Evolutionary conservation across 2,329 filamentous ascomycete genomes (phyloP), one percentile per base, ranked within the genome.

Genomic region (Ophiocordyceps unilateralis): DNA sequence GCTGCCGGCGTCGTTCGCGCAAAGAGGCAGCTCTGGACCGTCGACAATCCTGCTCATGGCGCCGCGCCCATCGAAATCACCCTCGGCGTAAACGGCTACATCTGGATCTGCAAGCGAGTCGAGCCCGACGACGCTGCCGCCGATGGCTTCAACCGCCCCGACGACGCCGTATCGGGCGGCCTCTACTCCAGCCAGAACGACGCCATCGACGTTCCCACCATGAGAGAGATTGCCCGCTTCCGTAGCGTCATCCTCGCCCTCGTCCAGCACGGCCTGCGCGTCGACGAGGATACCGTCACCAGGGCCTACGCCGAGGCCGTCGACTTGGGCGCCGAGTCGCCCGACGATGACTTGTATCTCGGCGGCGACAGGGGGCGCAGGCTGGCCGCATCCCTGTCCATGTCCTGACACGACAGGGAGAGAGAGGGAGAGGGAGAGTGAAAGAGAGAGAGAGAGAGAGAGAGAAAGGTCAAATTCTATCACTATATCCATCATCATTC

Each of bases 131-230:
- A 62, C 5, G 58, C 61, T 36, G 58, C 61, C 37, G 56, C 61
- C 34, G 64, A 71, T 38, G 64, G 66, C n/a, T 58, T 61, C n/a
- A 64, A 63, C 14, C 84, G 86, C 43, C 75, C 83, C 50, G 91
- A 96, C 59, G 91, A 98, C 64, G 78, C 70, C 51, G 82, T 91
- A 19, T 87, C 79, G 48, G 78, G 78, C 53, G 83, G 81, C 43
- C 86, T 94, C 52, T 98, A 98, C 63, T 91, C 84, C 44, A 93
- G 84, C 57, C 87, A 95, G 65, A 98, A 98, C 58, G 89, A 96
- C 58, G 72, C 76, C 44, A 87, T 98, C 48, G 67, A 76, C 20
- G 66, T 76, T 2, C 76, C 77, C 41, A 89, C 86, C 15, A 78
- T 91, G 68, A 75, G 80, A 48, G 91, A 96, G 68, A 95, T 98